Evolutionary conservation across 768 basidiomycete genomes (phyloP).

Genomic region (Rhizopogon rudus): DNA sequence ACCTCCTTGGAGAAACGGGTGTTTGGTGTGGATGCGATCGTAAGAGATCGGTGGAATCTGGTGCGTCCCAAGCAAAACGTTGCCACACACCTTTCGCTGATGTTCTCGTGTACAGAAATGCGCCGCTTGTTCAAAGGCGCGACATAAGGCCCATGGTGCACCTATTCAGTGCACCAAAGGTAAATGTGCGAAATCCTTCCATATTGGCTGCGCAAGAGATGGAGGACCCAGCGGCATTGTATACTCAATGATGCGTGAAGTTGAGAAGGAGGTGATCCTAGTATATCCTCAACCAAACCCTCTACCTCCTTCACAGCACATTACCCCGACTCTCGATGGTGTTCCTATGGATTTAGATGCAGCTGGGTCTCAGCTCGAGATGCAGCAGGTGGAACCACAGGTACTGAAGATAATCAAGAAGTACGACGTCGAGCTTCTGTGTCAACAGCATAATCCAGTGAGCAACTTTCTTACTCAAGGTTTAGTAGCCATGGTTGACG

Average conservation of each 20-base stretch:
- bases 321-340: constrained; percentile 3
- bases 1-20: constrained; percentile 45
- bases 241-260: constrained; percentile 58
- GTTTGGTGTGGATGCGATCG: constrained; percentile 83
- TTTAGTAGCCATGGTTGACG: not conserved
- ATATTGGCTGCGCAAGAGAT: constrained; percentile 82
- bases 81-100: not conserved
- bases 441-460: constrained; percentile 89
- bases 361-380: not conserved
- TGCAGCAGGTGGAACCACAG: constrained; percentile 9
- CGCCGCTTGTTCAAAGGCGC: constrained; percentile 68
- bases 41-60: constrained; percentile 89
- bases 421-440: constrained; percentile 69
- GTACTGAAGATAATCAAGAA: constrained; percentile 72
- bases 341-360: not conserved
- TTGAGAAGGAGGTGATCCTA: constrained; percentile 79
- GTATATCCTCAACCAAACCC: constrained; percentile 35
- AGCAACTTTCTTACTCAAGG: constrained; percentile 23
- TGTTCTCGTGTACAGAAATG: constrained; percentile 67
- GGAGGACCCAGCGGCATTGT: constrained; percentile 48
- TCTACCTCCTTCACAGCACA: not conserved
- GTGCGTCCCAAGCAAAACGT: constrained; percentile 39
- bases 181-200: constrained; percentile 91
- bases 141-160: constrained; percentile 66
- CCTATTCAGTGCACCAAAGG: constrained; percentile 93